Base-by-base conservation (phyloP, 306 rosid genomes). In the Dalbergia cultrata region DNA sequence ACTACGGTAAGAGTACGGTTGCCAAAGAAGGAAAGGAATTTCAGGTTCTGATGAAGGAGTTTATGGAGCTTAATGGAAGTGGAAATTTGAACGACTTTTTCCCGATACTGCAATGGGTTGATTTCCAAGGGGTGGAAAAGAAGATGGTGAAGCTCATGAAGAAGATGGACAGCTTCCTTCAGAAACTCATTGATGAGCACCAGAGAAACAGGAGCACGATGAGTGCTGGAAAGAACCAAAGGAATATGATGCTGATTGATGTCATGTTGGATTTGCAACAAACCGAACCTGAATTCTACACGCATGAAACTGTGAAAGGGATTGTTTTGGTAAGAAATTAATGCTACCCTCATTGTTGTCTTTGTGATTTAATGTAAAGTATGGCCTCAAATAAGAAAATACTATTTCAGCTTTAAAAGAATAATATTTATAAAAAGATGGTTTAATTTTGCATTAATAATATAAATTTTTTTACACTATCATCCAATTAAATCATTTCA, bases 221-320 rank as follows among this genome's bases (percentile, higher is more conserved):
- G 31, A 26, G 31, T 26, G 31, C 31, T 26, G 31, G 31, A 52
- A 52, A 52, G 7, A 52, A 52, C 11, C 16, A 14, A 13, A 16
- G 12, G 10, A 75, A 26, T 53, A 76, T 26, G 75, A 67, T 35
- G 11, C 41, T 82, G 73, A 70, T 86, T 9, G 82, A 71, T 8
- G 61, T 43, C 13, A 18, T 83, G 75, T 61, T 86, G 44, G 56
- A 77, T 9, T 41, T 53, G 63, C 83, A 80, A 68, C 22, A 80
- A 9, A 47, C 63, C 0, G 75, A 83, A 1, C 87, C 79, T 6
- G 41, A 76, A 0, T 62, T 67, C 31, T 83, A 76, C 64, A 54
- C 80, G 10, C 76, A 80, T 50, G 85, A 83, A 26, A 83, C 78
- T 0, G 61, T 86, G 53, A 86, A 86, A 59, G 87, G 79, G 10